Base-by-base conservation (phyloP, 192 early-diverging fungal genomes). In the Gaertneriomyces semiglobifer region DNA sequence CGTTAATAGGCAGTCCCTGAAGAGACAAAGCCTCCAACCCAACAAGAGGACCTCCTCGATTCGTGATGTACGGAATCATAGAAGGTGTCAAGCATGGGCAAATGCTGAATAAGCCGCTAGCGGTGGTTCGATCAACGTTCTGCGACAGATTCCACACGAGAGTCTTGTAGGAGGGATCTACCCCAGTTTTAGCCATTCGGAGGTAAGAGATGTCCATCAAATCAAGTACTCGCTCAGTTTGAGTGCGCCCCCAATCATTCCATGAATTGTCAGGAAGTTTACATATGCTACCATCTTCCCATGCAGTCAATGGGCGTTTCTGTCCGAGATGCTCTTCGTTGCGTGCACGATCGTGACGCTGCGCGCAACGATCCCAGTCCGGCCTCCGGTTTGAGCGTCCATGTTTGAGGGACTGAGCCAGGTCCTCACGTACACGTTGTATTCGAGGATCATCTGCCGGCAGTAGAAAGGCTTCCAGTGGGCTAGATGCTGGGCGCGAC, bases 101-200 rank as follows among this genome's bases (percentile, higher is more conserved):
- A 53, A 79, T 73, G 4, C 74, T 71, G 10, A 53, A 55, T 7
- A 62, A 44, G 25, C 10, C 45, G n/a, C 42, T 74, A 10, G 52
- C 59, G 10, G 65, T 66, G 16, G 54, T 77, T 0, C 79, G 66
- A 50, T 80, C 79, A 5, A 80, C 79, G 50, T 80, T 80, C 50
- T 80, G 79, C 43, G 64, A 68, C 33, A 77, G 53, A 43, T 80
- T 76, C 79, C 79, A 80, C 6, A 80, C 71, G 3, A 77, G 51
- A 7, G 79, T 80, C 68, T 80, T 80, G 71, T 62, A 75, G 33
- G 39, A 47, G n/a, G 62, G 66, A 57, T 80, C 79, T 10, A 73
- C 43, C 12, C 70, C 70, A 14, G 46, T 57, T 14, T 53, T 62
- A 6, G 75, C 79, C 41, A 73, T 9, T 4, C 69, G 63, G 6